Evolutionary conservation across 75 land plant species (phyloP).

Genomic region (Picea glauca): DNA sequence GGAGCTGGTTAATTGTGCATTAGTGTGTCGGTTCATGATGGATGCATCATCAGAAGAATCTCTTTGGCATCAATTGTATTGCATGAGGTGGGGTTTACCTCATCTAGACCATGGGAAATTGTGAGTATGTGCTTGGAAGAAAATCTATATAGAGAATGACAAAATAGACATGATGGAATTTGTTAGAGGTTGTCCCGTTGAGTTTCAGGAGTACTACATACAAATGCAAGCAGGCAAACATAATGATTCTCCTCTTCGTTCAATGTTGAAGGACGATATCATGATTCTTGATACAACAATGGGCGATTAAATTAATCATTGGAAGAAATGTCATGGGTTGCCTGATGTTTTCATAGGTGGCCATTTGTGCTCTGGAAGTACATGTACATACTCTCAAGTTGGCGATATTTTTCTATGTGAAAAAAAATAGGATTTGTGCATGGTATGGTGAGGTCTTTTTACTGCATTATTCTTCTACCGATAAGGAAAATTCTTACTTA

Average conservation of each 20-base stretch:
- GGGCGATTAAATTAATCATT: slow-evolving; percentile 30
- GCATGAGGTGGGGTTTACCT: slow-evolving; percentile 39
- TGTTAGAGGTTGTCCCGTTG: slow-evolving; percentile 28
- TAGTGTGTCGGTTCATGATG: slow-evolving; percentile 33
- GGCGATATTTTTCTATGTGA: too few species aligned
- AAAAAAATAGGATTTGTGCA: too few species aligned
- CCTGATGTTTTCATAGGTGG: slow-evolving; percentile 23
- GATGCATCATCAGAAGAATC: slow-evolving; percentile 28
- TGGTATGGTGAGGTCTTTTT: too few species aligned
- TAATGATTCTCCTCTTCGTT: slow-evolving; percentile 27
- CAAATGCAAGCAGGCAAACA: slow-evolving; percentile 44
- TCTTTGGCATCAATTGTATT: slow-evolving; percentile 36
- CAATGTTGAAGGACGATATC: slow-evolving; percentile 39
- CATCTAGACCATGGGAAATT: slow-evolving; percentile 2
- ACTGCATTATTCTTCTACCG: too few species aligned
- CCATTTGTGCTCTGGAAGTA: too few species aligned
- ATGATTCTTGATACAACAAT: slow-evolving; percentile 19
- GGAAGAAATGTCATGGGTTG: slow-evolving; percentile 27
- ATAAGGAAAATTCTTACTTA: too few species aligned
- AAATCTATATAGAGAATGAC: slow-evolving; percentile 36
- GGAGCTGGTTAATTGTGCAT: slow-evolving; percentile 39
- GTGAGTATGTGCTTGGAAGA: slow-evolving; percentile 28
- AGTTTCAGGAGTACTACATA: slow-evolving; percentile 40
- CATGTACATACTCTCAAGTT: too few species aligned
- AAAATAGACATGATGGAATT: slow-evolving; percentile 39